Base-by-base conservation (phyloP, 1,139 yeast species). In the Pichia sorboxylosa region DNA sequence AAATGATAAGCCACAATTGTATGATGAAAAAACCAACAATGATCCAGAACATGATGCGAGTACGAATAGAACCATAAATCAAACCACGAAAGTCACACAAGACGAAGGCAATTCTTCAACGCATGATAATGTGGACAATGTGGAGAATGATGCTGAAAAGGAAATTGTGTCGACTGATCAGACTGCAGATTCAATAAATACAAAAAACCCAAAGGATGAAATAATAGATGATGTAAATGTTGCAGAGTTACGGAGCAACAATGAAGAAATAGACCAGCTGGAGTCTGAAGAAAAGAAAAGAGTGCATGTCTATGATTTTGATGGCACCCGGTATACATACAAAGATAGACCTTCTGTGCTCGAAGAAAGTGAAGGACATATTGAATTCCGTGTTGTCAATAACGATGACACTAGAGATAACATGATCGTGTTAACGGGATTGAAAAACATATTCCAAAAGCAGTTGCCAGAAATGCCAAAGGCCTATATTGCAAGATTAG, bases 381-480 rank as follows among this genome's bases (percentile, higher is more conserved):
- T 90, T 39, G 96, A 87, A 54, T 90, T 90, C 49, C 65, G 97
- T 36, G 98, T 90, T 31, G 99, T 90, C 23, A 90, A 90, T 55
- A 90, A 90, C 56, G 98, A 90, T 54, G 83, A 87, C 50, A 67
- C 87, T 4, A 67, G 70, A 44, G 98, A 92, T 47, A 83, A 73
- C 54, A 63, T 90, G 63, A 84, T 92, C 65, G 90, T 92, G 29
- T 63, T 90, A 44, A 90, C 97, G 0, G 99, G 99, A 1, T 60
- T 90, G 39, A 90, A 92, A 58, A 90, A 90, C 55, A 90, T 90
- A 48, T 90, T 92, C 55, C 98, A 90, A 55, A 87, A 87, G 49
- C 99, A 90, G 57, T 66, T 90, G 44, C 99, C 99, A 4, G 90
- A 90, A 55, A 90, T 90, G 99, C 99, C 99, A 22, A 71, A 92